Percentiles rank a stretch among this genome's conserved stretches.
phyloP scores from a whole-genome alignment of 176 grass and related monocot genomes.

The Thinopyrum elongatum region DNA sequence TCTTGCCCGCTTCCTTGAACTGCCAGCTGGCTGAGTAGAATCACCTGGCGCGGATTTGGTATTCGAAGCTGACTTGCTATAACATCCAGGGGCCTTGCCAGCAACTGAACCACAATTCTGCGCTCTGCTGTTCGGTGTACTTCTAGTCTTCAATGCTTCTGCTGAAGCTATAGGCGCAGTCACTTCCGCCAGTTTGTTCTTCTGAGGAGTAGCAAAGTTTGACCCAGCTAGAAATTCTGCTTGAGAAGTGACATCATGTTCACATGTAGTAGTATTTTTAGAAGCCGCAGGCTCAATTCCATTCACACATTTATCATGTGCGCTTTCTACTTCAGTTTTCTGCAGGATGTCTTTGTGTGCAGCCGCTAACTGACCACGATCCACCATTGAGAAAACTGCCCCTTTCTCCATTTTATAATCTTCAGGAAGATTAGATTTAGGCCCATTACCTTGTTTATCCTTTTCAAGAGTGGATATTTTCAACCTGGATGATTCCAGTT shows the following conservation, averaged over 20 bases:
- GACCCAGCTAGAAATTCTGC: slow-evolving; percentile 6
- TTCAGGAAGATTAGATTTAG: not conserved
- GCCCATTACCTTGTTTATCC: not conserved
- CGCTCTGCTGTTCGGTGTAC: slow-evolving; percentile 16
- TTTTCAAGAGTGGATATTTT: not conserved
- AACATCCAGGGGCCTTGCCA: slow-evolving; percentile 14
- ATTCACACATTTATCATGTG: not conserved
- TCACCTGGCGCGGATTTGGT: not conserved
- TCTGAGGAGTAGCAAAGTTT: slow-evolving; percentile 34
- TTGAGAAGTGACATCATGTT: not conserved
- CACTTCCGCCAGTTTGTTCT: slow-evolving; percentile 22
- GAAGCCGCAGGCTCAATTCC: not conserved
- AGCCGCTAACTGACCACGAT: not conserved
- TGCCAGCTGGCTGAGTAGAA: slow-evolving; percentile 9
- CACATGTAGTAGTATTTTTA: not conserved
- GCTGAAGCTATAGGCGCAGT: not conserved
- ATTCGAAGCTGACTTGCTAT: slow-evolving; percentile 11
- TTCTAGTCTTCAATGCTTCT: slow-evolving; percentile 24
- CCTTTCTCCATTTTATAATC: not conserved
- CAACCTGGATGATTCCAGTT: not conserved
- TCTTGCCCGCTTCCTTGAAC: slow-evolving; percentile 75
- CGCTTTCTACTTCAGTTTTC: too few relatives aligned
- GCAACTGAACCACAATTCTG: slow-evolving; percentile 24
- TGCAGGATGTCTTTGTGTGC: not conserved
- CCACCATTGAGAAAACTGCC: not conserved